Conservation (phyloP, 177 flowering plant genomes). For the Vitis hybrid region DNA sequence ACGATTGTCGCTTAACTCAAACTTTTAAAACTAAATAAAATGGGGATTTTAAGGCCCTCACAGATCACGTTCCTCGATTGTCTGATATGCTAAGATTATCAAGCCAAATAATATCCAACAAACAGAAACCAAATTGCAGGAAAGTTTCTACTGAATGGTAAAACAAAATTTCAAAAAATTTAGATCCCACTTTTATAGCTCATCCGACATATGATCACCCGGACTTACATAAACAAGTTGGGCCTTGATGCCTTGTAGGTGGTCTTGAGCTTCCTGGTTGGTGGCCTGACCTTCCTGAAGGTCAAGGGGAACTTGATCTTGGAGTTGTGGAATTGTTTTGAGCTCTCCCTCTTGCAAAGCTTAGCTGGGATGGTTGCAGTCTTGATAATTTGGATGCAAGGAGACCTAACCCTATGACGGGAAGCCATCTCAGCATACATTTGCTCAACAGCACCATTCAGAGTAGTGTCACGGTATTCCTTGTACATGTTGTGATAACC, state of each 20-base stretch:
- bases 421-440: slow-evolving; percentile 86
- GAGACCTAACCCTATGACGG: slow-evolving; percentile 72
- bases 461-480: slow-evolving; percentile 75
- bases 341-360: slow-evolving; percentile 75
- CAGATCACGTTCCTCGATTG: background rate
- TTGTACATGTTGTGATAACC: slow-evolving; percentile 90
- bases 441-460: slow-evolving; percentile 71
- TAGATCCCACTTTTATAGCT: background rate
- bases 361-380: slow-evolving; percentile 73
- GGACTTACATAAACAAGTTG: slow-evolving; percentile 55
- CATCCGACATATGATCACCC: background rate
- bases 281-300: slow-evolving; percentile 67
- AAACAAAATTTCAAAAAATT: background rate
- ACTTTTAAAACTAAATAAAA: no score
- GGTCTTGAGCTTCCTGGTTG: slow-evolving; percentile 65
- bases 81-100: slow-evolving; percentile 1
- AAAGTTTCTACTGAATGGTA: slow-evolving; percentile 1
- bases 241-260: slow-evolving; percentile 77
- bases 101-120: slow-evolving; percentile 11
- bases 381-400: slow-evolving; percentile 78
- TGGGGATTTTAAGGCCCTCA: background rate
- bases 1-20: no score
- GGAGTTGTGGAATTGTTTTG: slow-evolving; percentile 64
- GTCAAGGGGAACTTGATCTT: slow-evolving; percentile 75
- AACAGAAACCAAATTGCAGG: background rate